Base-by-base conservation (phyloP, 345 rosid genomes). In the Viola odorata region DNA sequence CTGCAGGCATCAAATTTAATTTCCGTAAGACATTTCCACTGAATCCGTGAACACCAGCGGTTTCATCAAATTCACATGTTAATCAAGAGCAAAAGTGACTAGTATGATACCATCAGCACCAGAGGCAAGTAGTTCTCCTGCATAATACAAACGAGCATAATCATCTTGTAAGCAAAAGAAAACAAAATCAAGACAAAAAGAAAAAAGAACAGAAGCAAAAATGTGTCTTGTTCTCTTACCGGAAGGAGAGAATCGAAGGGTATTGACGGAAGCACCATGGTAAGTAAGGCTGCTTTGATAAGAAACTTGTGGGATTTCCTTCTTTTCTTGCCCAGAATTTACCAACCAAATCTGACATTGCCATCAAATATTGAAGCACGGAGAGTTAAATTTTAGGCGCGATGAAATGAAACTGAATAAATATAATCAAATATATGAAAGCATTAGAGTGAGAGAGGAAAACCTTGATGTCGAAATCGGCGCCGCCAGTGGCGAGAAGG, bases 401-500 rank as follows among this genome's bases (percentile, higher is more conserved):
- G 32, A 23, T 23, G 32, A 23, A 23, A 23, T 23, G 32, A 23
- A 23, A 23, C 32, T 23, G 32, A 23, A 23, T 23, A 23, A 23
- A 23, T 23, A 23, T 23, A 23, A 23, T 0, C 32, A 23, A 23
- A 23, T 23, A 23, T 0, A 2, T 23, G 32, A 23, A 23, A 23
- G 32, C 32, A 23, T 23, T 23, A 23, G 32, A 6, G n/a, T 16
- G 15, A 16, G 4, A 52, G 7, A 5, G 32, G 17, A n/a, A n/a
- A 5, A 87, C 98, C 91, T 92, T 92, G 81, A 92, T 80, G 58
- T 92, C 98, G 72, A 61, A 85, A 76, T 92, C 98, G 72, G 98
- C 96, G 63, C 98, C 98, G 73, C 91, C 96, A 70, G 96, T 87
- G 78, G 98, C 98, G 51, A 92, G 98, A 65, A 84, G 75, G 44